Percentiles rank a stretch among this genome's conserved stretches.
Evolutionary conservation across 2,329 filamentous ascomycete species (phyloP).

Genomic region (Phaeoacremonium minimum): DNA sequence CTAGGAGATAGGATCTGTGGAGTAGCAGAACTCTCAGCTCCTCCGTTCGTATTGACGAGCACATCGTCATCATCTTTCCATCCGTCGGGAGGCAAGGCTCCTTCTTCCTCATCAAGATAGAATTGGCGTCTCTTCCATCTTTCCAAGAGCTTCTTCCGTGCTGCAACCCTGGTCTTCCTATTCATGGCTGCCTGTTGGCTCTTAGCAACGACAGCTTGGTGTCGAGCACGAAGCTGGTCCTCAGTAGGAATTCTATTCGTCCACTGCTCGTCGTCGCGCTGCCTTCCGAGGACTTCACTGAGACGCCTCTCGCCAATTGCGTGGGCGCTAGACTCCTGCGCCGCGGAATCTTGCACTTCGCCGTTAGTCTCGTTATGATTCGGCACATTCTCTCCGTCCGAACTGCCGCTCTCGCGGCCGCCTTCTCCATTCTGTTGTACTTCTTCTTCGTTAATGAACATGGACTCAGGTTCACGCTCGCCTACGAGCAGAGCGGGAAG

Average conservation of each 20-base stretch:
- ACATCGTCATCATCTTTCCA: constrained; percentile 61
- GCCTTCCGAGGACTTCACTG: no score
- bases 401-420: constrained; percentile 4
- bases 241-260: constrained; percentile 29
- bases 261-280: constrained; percentile 19
- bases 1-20: constrained; percentile 39
- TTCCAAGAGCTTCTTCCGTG: constrained; percentile 56
- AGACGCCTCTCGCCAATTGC: no score
- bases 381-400: constrained; percentile 8
- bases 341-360: no score
- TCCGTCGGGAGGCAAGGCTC: constrained; percentile 57
- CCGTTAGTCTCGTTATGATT: no score
- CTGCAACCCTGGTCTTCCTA: constrained; percentile 31
- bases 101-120: constrained; percentile 83
- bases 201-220: constrained; percentile 24
- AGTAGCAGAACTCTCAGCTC: constrained; percentile 38
- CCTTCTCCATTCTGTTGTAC: constrained; percentile 1
- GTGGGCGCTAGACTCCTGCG: no score
- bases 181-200: constrained; percentile 30
- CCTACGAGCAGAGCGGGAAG: constrained; percentile 33
- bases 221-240: constrained; percentile 33
- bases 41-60: constrained; percentile 30
- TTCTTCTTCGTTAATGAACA: constrained; percentile 12
- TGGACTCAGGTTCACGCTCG: constrained; percentile 16
- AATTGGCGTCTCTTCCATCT: constrained; percentile 75